phyloP scores from a whole-genome alignment of 306 rosid genomes.

The Inga oerstediana region DNA sequence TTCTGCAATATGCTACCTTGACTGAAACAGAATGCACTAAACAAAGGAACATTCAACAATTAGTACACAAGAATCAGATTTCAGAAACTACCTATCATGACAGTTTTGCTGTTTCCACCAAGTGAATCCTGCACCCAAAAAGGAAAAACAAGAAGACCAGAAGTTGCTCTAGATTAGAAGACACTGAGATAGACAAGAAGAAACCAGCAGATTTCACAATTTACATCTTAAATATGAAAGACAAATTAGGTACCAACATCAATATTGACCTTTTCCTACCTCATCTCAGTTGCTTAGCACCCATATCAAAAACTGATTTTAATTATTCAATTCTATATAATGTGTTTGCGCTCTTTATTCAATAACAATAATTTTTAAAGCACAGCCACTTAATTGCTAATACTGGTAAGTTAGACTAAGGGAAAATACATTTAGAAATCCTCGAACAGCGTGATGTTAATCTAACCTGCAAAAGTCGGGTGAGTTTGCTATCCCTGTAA shows the following conservation, averaged over 20 bases:
- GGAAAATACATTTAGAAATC: not conserved
- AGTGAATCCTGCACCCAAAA: conserved; percentile 75
- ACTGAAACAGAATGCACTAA: conserved; percentile 30
- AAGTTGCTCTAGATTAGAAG: conserved; percentile 33
- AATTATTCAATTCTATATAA: not conserved
- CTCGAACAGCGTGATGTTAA: conserved; percentile 30
- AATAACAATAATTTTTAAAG: conserved; percentile 12
- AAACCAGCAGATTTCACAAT: conserved; percentile 27
- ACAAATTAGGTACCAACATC: not conserved
- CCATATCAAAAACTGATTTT: conserved; percentile 21
- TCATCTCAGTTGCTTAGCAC: not conserved
- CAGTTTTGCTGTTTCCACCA: conserved; percentile 90
- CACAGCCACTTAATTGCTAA: not conserved
- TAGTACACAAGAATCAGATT: conserved; percentile 23
- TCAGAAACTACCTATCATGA: conserved; percentile 77
- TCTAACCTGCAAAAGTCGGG: conserved; percentile 88
- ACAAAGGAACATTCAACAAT: conserved; percentile 21
- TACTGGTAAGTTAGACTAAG: not conserved
- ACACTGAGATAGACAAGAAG: conserved; percentile 24
- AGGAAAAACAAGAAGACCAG: conserved; percentile 13
- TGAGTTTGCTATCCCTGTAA: conserved; percentile 87
- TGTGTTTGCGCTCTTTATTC: conserved; percentile 5
- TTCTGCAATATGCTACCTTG: conserved; percentile 20
- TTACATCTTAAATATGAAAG: conserved; percentile 9
- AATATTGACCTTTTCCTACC: not conserved